Conservation (phyloP, 371 early-diverging fungal genomes). For the Mortierella sp. region DNA sequence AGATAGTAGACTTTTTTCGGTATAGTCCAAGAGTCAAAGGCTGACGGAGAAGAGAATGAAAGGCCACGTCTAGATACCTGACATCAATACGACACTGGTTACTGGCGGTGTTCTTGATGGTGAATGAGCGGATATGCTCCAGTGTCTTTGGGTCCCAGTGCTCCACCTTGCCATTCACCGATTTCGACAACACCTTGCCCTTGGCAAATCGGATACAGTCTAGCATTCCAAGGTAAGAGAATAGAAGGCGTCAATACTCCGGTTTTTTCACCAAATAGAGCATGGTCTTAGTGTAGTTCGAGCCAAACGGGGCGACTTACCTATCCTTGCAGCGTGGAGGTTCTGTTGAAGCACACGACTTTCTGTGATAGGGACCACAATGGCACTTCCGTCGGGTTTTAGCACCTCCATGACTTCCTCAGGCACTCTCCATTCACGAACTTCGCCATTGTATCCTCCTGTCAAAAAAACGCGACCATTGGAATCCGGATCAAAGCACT, state of each 20-base stretch:
- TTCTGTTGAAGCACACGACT: slow-evolving; percentile 31
- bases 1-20: background rate
- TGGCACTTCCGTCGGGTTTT: slow-evolving; percentile 10
- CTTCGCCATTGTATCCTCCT: slow-evolving; percentile 64
- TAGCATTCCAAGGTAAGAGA: background rate
- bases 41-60: background rate
- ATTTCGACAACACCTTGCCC: slow-evolving; percentile 74
- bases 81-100: slow-evolving; percentile 70
- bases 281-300: too few relatives aligned
- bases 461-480: slow-evolving; percentile 66
- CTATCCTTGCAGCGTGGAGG: slow-evolving; percentile 51
- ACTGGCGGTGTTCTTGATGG: slow-evolving; percentile 60
- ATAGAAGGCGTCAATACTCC: background rate
- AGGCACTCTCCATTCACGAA: slow-evolving; percentile 70
- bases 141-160: slow-evolving; percentile 72
- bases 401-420: slow-evolving; percentile 50
- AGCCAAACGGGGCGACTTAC: too few relatives aligned
- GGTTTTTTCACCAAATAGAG: background rate
- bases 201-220: slow-evolving; percentile 66
- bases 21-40: background rate
- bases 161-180: slow-evolving; percentile 78
- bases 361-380: slow-evolving; percentile 25
- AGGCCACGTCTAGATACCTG: slow-evolving; percentile 44
- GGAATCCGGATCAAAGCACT: slow-evolving; percentile 67
- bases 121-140: slow-evolving; percentile 57